Conservation (phyloP, 2,329 filamentous ascomycete species). For the Leptographium wingfieldii region DNA sequence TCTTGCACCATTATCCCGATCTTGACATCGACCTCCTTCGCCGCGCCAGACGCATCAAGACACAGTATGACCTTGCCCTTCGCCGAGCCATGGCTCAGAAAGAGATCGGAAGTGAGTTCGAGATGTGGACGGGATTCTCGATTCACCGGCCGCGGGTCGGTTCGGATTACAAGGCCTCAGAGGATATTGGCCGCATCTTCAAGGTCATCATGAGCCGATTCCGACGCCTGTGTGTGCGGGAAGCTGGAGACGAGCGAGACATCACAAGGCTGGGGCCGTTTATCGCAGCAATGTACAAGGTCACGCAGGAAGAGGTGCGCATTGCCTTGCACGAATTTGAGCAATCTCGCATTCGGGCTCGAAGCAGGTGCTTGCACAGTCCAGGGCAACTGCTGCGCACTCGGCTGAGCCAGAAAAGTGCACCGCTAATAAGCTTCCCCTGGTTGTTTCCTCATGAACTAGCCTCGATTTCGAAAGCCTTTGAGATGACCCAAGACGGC, state of each 20-base stretch:
- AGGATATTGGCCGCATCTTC: constrained; percentile 63
- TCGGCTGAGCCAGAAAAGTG: constrained; percentile 31
- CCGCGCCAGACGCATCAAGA: constrained; percentile 55
- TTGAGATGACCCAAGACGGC: background rate
- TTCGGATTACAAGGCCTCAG: constrained; percentile 74
- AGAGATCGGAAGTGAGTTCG: constrained; percentile 76
- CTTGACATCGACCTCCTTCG: constrained; percentile 42
- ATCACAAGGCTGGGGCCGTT: constrained; percentile 54
- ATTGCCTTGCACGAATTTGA: constrained; percentile 40
- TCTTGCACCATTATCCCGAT: constrained; percentile 47
- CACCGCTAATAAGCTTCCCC: constrained; percentile 85
- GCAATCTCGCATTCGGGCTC: background rate
- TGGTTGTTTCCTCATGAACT: constrained; percentile 76
- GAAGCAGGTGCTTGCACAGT: background rate
- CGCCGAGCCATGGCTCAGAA: constrained; percentile 74
- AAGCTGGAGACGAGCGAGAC: constrained; percentile 44
- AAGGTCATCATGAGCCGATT: constrained; percentile 56
- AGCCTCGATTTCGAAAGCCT: constrained; percentile 47
- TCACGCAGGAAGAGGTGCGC: constrained; percentile 61
- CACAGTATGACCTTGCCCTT: constrained; percentile 63
- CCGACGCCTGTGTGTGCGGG: constrained; percentile 50
- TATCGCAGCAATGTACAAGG: constrained; percentile 75
- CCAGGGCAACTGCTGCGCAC: constrained; percentile 18
- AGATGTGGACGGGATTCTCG: constrained; percentile 80
- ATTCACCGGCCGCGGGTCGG: constrained; percentile 59